Evolutionary conservation across 805 yeast genomes (phyloP), one percentile per base, ranked within the genome.

Genomic region (Sugiyamaella floridensis): DNA sequence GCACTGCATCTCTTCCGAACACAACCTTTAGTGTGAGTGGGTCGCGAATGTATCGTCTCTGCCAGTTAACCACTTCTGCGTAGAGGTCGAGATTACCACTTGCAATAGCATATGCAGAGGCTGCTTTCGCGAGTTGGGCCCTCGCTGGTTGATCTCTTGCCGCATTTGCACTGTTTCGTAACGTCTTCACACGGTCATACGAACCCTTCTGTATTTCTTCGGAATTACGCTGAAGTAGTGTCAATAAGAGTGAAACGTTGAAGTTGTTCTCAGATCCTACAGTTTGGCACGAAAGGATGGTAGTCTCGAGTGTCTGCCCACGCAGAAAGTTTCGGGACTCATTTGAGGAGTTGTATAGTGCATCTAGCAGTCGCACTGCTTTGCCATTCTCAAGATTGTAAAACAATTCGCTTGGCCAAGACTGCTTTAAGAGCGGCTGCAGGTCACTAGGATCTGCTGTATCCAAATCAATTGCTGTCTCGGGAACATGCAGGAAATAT

Each of bases 21-120:
- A 43, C 20, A 8, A 43, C 46, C 10, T 43, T 43, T 8, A 20
- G 29, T 10, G 46, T 43, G 26, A 43, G 46, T 43, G 46, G 46
- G 20, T 43, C 46, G 11, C 46, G 46, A 43, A 43, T 19, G 15
- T 18, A 43, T 28, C 46, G 46, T 22, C 26, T 8, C 15, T 43
- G 46, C 46, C 46, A 43, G 5, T 3, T 20, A 10, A 43, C 22
- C 14, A n/a, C 11, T 8, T 20, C 11, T 10, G 15, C 12, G 20
- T 43, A 43, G 12, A 20, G 15, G 26, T 43, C 46, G 20, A 43
- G 46, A 26, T 43, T 28, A 10, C 46, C 46, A n/a, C 22, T 43
- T 2, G 46, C 29, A 7, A 20, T 43, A 22, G 46, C 46, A 43
- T 43, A 43, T 10, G 10, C 46, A 10, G 46, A 43, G 15, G 46